Conservation (phyloP, 2,329 filamentous ascomycete species). For the Knufia petricola region DNA sequence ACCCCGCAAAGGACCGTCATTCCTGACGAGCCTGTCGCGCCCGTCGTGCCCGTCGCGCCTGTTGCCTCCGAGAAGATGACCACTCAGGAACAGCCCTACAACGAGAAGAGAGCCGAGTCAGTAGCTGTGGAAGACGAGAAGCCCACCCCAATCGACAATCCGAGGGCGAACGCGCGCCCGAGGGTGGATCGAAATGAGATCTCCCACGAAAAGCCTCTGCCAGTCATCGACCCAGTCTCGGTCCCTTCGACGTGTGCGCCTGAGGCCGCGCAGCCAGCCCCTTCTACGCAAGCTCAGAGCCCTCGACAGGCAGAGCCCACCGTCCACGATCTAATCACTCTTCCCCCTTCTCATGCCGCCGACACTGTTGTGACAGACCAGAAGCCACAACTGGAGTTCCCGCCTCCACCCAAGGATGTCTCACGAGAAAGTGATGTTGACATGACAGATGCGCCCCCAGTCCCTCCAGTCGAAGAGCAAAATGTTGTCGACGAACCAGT, state of each 20-base stretch:
- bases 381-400: slow-evolving; percentile 2
- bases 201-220: slow-evolving; percentile 11
- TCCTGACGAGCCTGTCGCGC: slow-evolving; percentile 16
- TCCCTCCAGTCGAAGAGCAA: slow-evolving; percentile 44
- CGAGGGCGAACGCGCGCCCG: slow-evolving; percentile 10
- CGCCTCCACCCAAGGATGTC: slow-evolving; percentile 2
- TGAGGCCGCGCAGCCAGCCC: background rate
- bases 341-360: slow-evolving; percentile 7
- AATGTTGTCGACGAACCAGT: slow-evolving; percentile 35
- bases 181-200: slow-evolving; percentile 13
- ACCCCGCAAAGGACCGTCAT: slow-evolving; percentile 14
- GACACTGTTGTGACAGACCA: background rate
- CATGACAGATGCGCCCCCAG: slow-evolving; percentile 51
- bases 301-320: slow-evolving; percentile 4
- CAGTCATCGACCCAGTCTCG: slow-evolving; percentile 2
- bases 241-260: slow-evolving; percentile 3
- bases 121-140: slow-evolving; percentile 13
- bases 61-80: slow-evolving; percentile 16
- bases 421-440: slow-evolving; percentile 38
- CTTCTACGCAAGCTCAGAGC: background rate
- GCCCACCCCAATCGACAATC: slow-evolving; percentile 14
- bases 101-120: slow-evolving; percentile 9
- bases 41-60: slow-evolving; percentile 13
- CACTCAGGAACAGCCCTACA: slow-evolving; percentile 7
- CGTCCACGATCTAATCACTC: slow-evolving; percentile 8